Percentiles rank a stretch among this genome's conserved stretches.
phyloP scores from a whole-genome alignment of 2,329 filamentous ascomycete genomes.

The Ceratocystis lukuohia region DNA sequence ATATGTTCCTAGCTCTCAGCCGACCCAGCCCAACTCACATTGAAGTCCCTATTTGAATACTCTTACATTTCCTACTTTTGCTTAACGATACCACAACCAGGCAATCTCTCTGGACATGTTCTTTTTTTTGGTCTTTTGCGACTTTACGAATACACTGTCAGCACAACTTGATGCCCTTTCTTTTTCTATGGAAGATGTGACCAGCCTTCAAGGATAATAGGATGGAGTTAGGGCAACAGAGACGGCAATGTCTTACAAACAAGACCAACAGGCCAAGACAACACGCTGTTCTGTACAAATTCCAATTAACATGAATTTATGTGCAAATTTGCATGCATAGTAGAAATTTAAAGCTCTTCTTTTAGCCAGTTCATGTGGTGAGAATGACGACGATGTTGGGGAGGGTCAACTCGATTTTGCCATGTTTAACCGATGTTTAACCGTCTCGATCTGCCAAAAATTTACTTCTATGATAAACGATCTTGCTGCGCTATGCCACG shows the following conservation, averaged over 20 bases:
- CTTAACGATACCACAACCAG: conserved; percentile 6
- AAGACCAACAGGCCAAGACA: neutral
- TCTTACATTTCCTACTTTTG: neutral
- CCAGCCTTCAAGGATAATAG: neutral
- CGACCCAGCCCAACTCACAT: neutral
- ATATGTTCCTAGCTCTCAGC: neutral
- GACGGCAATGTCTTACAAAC: neutral
- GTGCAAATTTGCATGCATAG: neutral
- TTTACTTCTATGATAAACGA: conserved; percentile 17
- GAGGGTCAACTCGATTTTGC: neutral
- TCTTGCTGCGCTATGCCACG: neutral
- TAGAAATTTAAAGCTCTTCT: neutral
- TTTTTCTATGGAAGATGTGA: too few relatives aligned
- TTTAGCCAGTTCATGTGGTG: neutral
- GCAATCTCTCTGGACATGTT: neutral
- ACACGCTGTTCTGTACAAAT: neutral
- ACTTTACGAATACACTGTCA: neutral
- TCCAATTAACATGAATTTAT: neutral
- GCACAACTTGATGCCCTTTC: neutral
- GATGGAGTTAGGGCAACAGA: neutral
- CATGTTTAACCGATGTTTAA: conserved; percentile 19
- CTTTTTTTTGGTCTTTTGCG: neutral
- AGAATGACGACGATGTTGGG: neutral
- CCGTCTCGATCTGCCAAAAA: conserved; percentile 19
- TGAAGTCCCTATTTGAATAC: neutral